These are phyloP conservation scores for Fomitopsis serialis DNA, from an alignment of 768 basidiomycete genomes.

Conservation along the genomic window DNA sequence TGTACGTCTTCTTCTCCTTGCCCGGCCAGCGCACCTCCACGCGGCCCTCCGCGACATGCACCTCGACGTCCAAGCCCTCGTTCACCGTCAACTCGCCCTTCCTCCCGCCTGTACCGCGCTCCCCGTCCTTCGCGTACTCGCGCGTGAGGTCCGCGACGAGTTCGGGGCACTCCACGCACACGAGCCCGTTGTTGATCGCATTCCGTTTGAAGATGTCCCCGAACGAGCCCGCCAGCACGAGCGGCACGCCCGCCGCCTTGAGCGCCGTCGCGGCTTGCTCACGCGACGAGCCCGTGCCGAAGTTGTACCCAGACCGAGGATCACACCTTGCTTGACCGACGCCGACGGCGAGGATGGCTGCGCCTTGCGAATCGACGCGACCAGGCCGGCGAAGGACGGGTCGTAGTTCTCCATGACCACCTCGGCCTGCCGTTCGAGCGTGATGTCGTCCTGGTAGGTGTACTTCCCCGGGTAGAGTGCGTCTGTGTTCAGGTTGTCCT, in stretches of 20 bases:
- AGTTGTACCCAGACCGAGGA: conserved; percentile 96
- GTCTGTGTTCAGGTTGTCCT: conserved; percentile 97
- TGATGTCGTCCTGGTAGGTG: conserved; percentile 99
- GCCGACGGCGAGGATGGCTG: conserved; percentile 9
- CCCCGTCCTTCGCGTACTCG: conserved; percentile 65
- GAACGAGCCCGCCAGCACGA: conserved; percentile 96
- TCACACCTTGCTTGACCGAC: conserved; percentile 48
- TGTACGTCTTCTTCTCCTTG: conserved; percentile 50
- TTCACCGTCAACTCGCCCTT: conserved; percentile 84
- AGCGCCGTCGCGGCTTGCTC: conserved; percentile 99
- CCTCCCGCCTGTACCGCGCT: conserved; percentile 71
- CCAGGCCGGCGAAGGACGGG: conserved; percentile 70
- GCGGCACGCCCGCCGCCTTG: conserved; percentile 86
- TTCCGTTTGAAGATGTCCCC: conserved; percentile 99
- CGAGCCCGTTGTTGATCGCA: conserved; percentile 96
- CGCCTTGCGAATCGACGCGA: conserved; percentile 43
- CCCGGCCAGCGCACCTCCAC: conserved; percentile 24
- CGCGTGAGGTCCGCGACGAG: conserved; percentile 81
- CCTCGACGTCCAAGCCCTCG: conserved; percentile 52
- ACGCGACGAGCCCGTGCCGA: conserved; percentile 96
- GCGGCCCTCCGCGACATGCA: conserved; percentile 51
- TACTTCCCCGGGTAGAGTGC: conserved; percentile 99
- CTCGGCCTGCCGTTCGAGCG: conserved; percentile 87
- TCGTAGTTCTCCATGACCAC: conserved; percentile 99
- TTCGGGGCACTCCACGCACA: conserved; percentile 90